phyloP scores from a whole-genome alignment of 768 basidiomycete species.

The Chalciporus pseudorubinellus region DNA sequence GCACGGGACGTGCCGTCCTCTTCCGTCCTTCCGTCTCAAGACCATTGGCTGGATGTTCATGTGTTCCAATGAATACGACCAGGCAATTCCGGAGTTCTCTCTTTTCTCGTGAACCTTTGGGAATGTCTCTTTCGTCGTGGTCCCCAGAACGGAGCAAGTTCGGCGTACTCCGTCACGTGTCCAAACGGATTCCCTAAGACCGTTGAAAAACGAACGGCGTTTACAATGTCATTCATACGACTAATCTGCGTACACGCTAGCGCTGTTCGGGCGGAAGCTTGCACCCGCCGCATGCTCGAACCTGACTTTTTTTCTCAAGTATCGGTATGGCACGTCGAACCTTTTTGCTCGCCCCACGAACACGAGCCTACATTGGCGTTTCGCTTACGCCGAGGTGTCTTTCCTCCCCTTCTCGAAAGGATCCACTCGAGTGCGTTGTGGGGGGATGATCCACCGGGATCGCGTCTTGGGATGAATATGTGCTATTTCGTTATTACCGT shows the following conservation, averaged over 20 bases:
- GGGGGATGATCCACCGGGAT: slow-evolving; percentile 6
- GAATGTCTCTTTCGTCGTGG: neutral
- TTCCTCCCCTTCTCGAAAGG: slow-evolving; percentile 18
- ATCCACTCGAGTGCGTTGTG: slow-evolving; percentile 13
- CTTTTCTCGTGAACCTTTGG: neutral
- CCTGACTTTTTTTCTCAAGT: slow-evolving; percentile 19
- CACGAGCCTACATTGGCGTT: slow-evolving; percentile 7
- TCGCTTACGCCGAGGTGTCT: slow-evolving; percentile 2
- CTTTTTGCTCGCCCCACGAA: neutral
- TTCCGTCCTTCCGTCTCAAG: neutral
- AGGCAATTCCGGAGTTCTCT: slow-evolving; percentile 1
- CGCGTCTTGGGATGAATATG: neutral
- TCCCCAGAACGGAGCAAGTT: neutral
- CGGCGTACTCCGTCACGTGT: slow-evolving; percentile 10
- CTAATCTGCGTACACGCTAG: slow-evolving; percentile 8
- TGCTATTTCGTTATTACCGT: slow-evolving; percentile 17
- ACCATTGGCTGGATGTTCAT: neutral
- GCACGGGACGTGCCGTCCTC: too few relatives aligned
- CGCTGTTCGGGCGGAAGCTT: slow-evolving; percentile 10
- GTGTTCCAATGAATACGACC: neutral
- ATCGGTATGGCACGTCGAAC: slow-evolving; percentile 7
- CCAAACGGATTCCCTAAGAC: neutral
- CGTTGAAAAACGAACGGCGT: slow-evolving; percentile 15
- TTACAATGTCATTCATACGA: slow-evolving; percentile 7
- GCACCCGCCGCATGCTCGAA: slow-evolving; percentile 14